These are phyloP conservation scores for Corylus heterophylla DNA, from an alignment of 306 rosid genomes.

Conservation along the genomic window DNA sequence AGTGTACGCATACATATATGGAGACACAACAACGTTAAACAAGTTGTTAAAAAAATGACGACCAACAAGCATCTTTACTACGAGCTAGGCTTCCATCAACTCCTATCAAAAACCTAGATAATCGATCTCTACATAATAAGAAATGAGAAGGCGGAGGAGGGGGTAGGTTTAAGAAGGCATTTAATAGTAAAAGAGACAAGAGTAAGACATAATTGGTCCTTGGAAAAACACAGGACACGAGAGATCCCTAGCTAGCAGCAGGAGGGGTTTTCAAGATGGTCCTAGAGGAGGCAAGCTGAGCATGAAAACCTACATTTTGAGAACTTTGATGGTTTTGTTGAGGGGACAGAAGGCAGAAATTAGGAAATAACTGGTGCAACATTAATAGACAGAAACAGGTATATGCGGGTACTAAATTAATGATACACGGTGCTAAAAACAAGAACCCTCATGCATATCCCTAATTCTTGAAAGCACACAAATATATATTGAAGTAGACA, in stretches of 20 bases:
- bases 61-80: neutral
- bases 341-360: slow-evolving; percentile 54
- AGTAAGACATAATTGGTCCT: slow-evolving; percentile 16
- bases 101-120: neutral
- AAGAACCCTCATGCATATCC: slow-evolving; percentile 30
- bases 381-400: slow-evolving; percentile 31
- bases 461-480: slow-evolving; percentile 24
- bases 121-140: too few species aligned
- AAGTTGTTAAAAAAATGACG: neutral
- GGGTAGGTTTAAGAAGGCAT: neutral
- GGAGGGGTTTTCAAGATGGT: slow-evolving; percentile 20
- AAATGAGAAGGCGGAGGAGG: neutral
- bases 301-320: slow-evolving; percentile 46
- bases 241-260: slow-evolving; percentile 29
- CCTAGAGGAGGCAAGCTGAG: slow-evolving; percentile 36
- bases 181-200: neutral
- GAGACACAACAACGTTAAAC: neutral
- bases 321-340: slow-evolving; percentile 57
- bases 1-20: too few species aligned
- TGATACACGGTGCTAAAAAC: slow-evolving; percentile 24
- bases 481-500: slow-evolving; percentile 22
- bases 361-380: slow-evolving; percentile 28
- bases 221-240: slow-evolving; percentile 24
- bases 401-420: slow-evolving; percentile 12
- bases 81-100: neutral